phyloP scores from a whole-genome alignment of 768 basidiomycete species.

The Exsudoporus frostii region DNA sequence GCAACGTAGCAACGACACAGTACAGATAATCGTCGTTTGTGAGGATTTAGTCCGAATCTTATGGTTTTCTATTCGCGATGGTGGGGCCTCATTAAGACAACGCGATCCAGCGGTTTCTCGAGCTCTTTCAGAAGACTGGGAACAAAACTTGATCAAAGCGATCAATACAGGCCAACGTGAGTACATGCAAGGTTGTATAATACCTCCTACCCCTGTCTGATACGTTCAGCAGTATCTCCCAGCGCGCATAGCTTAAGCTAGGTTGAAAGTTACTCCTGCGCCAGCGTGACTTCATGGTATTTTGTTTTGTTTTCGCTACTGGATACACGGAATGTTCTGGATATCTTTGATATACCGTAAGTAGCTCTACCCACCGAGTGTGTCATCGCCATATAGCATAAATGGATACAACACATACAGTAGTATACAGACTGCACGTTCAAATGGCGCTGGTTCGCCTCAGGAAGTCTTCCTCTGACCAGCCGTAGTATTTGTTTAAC shows the following conservation, averaged over 20 bases:
- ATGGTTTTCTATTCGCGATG: conserved; percentile 32
- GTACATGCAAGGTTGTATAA: not conserved
- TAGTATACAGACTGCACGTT: not conserved
- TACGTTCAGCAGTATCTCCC: conserved; percentile 2
- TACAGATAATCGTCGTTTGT: conserved; percentile 25
- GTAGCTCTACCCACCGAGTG: not conserved
- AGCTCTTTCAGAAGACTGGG: conserved; percentile 19
- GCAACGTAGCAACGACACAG: conserved; percentile 23
- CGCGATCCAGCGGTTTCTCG: conserved; percentile 16
- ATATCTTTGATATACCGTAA: not conserved
- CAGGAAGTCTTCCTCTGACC: conserved; percentile 48
- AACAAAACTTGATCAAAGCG: conserved; percentile 5
- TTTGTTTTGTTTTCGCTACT: not conserved
- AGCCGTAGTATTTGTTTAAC: conserved; percentile 64
- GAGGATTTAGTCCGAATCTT: conserved; percentile 24
- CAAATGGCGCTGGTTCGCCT: conserved; percentile 11
- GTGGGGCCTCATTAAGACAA: conserved; percentile 20
- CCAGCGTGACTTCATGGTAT: not conserved
- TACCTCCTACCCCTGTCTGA: not conserved
- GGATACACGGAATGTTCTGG: not conserved
- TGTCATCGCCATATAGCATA: not conserved
- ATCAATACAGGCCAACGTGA: conserved; percentile 23
- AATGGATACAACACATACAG: not conserved
- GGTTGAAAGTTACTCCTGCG: not conserved
- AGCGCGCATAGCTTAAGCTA: not conserved